phyloP scores from a whole-genome alignment of 1,139 yeast genomes.

The Hemisphaericaspora subhashii region DNA sequence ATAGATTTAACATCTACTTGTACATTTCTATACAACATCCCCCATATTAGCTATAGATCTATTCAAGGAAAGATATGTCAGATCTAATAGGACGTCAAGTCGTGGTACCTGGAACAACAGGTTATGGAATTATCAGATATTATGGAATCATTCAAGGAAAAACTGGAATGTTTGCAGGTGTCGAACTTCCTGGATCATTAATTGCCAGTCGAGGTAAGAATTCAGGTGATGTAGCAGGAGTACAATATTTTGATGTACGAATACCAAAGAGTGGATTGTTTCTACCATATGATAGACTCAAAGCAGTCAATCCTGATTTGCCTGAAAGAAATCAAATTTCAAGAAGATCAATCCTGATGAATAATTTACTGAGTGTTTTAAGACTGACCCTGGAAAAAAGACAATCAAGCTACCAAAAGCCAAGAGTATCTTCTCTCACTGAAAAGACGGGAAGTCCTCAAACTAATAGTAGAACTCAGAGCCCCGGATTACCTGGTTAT shows the following conservation, averaged over 20 bases:
- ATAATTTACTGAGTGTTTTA: neutral
- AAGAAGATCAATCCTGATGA: constrained; percentile 1
- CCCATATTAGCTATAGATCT: too few relatives aligned
- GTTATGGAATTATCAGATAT: constrained; percentile 64
- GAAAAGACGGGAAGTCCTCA: neutral
- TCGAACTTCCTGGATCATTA: constrained; percentile 68
- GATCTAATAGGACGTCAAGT: constrained; percentile 38
- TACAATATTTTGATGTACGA: constrained; percentile 50
- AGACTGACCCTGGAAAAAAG: neutral
- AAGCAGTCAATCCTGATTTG: constrained; percentile 35
- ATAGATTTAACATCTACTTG: too few relatives aligned
- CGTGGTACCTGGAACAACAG: constrained; percentile 46
- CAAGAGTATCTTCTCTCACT: neutral
- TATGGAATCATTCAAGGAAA: constrained; percentile 76
- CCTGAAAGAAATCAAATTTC: constrained; percentile 9
- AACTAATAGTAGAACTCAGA: neutral
- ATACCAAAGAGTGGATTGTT: constrained; percentile 72
- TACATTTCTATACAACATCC: too few relatives aligned
- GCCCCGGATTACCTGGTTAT: neutral
- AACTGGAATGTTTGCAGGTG: constrained; percentile 80
- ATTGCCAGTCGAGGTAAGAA: constrained; percentile 50
- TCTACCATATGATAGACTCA: constrained; percentile 64
- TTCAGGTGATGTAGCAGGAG: constrained; percentile 45
- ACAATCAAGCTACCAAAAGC: neutral
- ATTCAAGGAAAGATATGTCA: constrained; percentile 12